These are phyloP conservation scores for Phytophthora syringae DNA, from an alignment of 352 stramenopile genomes.

Conservation along the genomic window DNA sequence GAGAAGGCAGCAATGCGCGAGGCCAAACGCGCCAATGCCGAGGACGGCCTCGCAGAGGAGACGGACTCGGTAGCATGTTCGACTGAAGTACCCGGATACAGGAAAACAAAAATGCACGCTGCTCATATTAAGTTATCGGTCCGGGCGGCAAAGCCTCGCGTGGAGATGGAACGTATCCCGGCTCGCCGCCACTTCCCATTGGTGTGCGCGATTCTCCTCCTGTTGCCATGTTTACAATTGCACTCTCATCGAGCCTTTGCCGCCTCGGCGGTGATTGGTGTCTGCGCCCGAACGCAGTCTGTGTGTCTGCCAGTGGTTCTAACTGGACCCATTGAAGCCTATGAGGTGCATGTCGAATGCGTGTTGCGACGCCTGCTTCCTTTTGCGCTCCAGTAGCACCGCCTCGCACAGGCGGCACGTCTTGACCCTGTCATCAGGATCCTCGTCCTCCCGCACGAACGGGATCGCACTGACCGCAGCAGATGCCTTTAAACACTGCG, in stretches of 20 bases:
- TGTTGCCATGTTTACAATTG: conserved; percentile 32
- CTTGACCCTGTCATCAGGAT: conserved; percentile 56
- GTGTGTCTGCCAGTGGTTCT: conserved; percentile 21
- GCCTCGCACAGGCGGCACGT: conserved; percentile 71
- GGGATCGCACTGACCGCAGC: conserved; percentile 54
- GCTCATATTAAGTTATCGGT: conserved; percentile 48
- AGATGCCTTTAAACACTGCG: conserved; percentile 64
- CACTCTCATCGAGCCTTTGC: conserved; percentile 27
- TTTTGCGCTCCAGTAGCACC: conserved; percentile 62
- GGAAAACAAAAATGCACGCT: conserved; percentile 32
- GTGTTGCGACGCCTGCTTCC: conserved; percentile 57
- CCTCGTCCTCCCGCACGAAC: conserved; percentile 64
- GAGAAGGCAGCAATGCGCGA: conserved; percentile 57
- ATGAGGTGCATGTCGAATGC: conserved; percentile 66
- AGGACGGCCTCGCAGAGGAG: conserved; percentile 46
- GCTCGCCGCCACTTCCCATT: conserved; percentile 27
- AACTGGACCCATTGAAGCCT: conserved; percentile 46
- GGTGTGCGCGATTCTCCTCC: conserved; percentile 26
- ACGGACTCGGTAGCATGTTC: conserved; percentile 61
- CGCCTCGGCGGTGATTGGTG: conserved; percentile 26
- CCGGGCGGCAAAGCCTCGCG: conserved; percentile 19
- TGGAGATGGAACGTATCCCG: conserved; percentile 24
- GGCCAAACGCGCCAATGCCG: conserved; percentile 47
- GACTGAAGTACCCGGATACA: conserved; percentile 20
- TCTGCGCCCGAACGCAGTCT: conserved; percentile 35